Evolutionary conservation across 352 stramenopile genomes (phyloP).

Genomic region (Phytopythium litorale): DNA sequence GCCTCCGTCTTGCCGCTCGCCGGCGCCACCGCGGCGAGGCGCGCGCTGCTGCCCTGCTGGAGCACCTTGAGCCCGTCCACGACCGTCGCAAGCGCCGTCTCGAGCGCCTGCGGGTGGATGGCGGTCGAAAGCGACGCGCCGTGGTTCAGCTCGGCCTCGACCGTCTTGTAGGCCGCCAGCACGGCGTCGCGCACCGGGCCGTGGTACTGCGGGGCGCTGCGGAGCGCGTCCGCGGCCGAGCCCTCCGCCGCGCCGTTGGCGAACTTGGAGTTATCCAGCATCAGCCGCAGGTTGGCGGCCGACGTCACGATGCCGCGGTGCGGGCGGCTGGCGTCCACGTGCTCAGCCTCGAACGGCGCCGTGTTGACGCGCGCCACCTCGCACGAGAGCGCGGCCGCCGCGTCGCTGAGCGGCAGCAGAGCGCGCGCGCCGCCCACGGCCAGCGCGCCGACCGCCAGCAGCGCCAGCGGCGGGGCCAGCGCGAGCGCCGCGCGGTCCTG

Average conservation of each 20-base stretch:
- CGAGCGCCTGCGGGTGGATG: conserved; percentile 62
- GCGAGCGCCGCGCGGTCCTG: conserved; percentile 34
- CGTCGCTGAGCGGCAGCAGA: conserved; percentile 62
- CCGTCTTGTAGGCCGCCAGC: conserved; percentile 56
- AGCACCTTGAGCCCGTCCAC: conserved; percentile 57
- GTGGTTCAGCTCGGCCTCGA: conserved; percentile 74
- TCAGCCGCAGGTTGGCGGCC: conserved; percentile 78
- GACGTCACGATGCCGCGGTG: conserved; percentile 87
- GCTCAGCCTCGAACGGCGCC: conserved; percentile 79
- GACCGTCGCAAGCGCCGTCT: conserved; percentile 51
- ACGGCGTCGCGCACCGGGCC: conserved; percentile 69
- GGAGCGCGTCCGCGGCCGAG: conserved; percentile 34
- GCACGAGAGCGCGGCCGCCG: conserved; percentile 79
- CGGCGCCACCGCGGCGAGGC: conserved; percentile 26
- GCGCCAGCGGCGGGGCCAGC: conserved; percentile 22
- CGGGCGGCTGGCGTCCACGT: conserved; percentile 72
- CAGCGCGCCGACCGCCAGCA: conserved; percentile 55
- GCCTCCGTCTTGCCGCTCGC: not conserved
- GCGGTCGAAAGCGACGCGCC: conserved; percentile 17
- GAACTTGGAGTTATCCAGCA: conserved; percentile 88
- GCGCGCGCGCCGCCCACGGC: conserved; percentile 60
- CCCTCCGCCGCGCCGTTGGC: conserved; percentile 50
- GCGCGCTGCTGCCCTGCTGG: conserved; percentile 49
- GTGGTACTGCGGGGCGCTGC: conserved; percentile 83
- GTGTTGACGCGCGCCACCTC: conserved; percentile 64